Base-by-base conservation (phyloP, 257 asterid species). In the Linaria vulgaris region DNA sequence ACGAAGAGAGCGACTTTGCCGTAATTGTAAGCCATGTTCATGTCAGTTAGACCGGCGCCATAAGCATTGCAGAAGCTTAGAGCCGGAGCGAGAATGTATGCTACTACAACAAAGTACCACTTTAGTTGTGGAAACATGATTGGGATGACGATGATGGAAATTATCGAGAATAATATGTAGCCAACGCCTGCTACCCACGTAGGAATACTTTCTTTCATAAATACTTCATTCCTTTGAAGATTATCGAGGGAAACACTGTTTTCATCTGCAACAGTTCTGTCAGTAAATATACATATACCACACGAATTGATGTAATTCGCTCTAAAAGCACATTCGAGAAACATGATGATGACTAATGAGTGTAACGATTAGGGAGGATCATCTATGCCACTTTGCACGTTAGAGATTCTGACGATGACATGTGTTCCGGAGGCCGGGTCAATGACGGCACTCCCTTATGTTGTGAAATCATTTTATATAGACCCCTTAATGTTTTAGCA, bases 1-100 rank as follows among this genome's bases (percentile, higher is more conserved):
- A 80, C 74, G 41, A 84, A 87, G 69, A 87, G 95, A 1, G 88
- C 90, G 14, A 87, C 90, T 59, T 87, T 87, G 4, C 95, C 92
- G 10, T 87, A 87, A 64, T 82, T 87, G 63, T 78, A 84, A 1
- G 94, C 85, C 95, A 87, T 84, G 72, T 85, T 87, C 85, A 84
- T 75, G 70, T 87, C 95, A 0, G 95, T 87, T 38, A 87, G 68
- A 43, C 95, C 95, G 0, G 90, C 73, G 1, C 90, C 92, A 62
- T 87, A 87, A 0, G 95, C 88, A 14, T 87, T 87, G 85, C 95
- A 87, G 75, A 87, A 87, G 85, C 86, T 67, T 24, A 87, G 34
- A 19, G 88, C 64, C 1, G 95, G 95, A 4, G 92, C 95, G 4
- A 84, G 53, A 37, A 80, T 39, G 76, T 84, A 87, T 1, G 88